Conservation (phyloP, 495 filamentous ascomycete species). For the Annulohypoxylon moriforme region DNA sequence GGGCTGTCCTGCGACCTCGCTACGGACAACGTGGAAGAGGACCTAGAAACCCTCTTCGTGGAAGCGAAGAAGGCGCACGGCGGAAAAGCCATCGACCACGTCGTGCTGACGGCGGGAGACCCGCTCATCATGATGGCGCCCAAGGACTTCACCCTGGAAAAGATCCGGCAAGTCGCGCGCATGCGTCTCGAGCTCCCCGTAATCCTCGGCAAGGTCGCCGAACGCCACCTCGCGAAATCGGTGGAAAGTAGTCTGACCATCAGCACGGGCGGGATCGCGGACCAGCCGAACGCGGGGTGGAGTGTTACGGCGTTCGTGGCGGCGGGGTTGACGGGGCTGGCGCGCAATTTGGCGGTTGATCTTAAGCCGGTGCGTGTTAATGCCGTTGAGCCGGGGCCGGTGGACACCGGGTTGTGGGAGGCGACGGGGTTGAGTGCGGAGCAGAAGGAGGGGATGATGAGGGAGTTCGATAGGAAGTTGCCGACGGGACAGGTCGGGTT, state of each 20-base stretch:
- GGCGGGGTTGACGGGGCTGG: conserved; percentile 55
- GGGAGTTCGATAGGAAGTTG: conserved; percentile 24
- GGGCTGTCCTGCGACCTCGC: conserved; percentile 66
- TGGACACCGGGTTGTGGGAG: conserved; percentile 65
- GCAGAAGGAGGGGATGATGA: conserved; percentile 48
- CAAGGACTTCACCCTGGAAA: conserved; percentile 52
- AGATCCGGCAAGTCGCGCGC: conserved; percentile 53
- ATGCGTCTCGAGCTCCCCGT: conserved; percentile 41
- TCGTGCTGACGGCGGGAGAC: conserved; percentile 70
- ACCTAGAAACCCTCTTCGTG: conserved; percentile 59
- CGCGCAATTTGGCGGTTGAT: conserved; percentile 66
- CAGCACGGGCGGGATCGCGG: conserved; percentile 61
- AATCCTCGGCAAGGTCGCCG: not conserved
- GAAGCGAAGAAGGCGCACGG: conserved; percentile 41
- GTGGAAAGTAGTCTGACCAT: conserved; percentile 62
- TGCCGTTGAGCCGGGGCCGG: conserved; percentile 64
- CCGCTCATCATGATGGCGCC: conserved; percentile 51
- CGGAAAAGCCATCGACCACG: conserved; percentile 66
- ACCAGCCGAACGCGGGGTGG: conserved; percentile 62
- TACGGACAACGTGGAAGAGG: conserved; percentile 55
- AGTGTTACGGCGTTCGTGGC: conserved; percentile 54
- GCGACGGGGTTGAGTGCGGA: conserved; percentile 35
- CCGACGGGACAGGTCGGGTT: conserved; percentile 60
- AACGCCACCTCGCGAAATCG: not conserved
- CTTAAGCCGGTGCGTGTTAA: conserved; percentile 71